phyloP scores from a whole-genome alignment of 1,139 yeast species.

The Saccharomycopsis hybrid region DNA sequence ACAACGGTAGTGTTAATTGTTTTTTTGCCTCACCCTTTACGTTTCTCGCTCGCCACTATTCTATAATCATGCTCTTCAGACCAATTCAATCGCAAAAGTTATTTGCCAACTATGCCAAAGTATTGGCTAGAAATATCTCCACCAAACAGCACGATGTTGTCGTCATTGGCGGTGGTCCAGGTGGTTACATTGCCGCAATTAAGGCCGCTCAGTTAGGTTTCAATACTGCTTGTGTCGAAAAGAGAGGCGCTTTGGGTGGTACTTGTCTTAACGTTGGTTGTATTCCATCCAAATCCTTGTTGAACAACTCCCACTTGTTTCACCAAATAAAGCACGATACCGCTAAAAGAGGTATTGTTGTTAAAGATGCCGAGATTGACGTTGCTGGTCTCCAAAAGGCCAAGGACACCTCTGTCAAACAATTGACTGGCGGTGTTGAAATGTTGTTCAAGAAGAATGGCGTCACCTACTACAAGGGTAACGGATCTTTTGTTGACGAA shows the following conservation, averaged over 20 bases:
- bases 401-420: constrained; percentile 83
- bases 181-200: constrained; percentile 98
- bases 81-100: constrained; percentile 1
- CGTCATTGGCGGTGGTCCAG: constrained; percentile 99
- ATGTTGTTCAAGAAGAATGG: constrained; percentile 92
- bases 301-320: constrained; percentile 90
- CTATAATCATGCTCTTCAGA: constrained; percentile 12
- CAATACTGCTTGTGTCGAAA: constrained; percentile 94
- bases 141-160: constrained; percentile 76
- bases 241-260: constrained; percentile 95
- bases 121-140: constrained; percentile 17
- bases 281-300: constrained; percentile 93
- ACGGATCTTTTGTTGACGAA: constrained; percentile 82
- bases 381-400: constrained; percentile 80
- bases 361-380: constrained; percentile 65
- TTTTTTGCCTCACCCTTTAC: no score
- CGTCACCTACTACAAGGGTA: constrained; percentile 90
- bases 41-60: no score
- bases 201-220: constrained; percentile 95
- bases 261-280: constrained; percentile 98
- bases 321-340: constrained; percentile 88
- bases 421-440: constrained; percentile 91
- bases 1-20: no score
- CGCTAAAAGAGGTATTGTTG: constrained; percentile 83
- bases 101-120: constrained; percentile 16